Evolutionary conservation across 2,329 filamentous ascomycete species (phyloP).

Genomic region (Neonectria faginata): DNA sequence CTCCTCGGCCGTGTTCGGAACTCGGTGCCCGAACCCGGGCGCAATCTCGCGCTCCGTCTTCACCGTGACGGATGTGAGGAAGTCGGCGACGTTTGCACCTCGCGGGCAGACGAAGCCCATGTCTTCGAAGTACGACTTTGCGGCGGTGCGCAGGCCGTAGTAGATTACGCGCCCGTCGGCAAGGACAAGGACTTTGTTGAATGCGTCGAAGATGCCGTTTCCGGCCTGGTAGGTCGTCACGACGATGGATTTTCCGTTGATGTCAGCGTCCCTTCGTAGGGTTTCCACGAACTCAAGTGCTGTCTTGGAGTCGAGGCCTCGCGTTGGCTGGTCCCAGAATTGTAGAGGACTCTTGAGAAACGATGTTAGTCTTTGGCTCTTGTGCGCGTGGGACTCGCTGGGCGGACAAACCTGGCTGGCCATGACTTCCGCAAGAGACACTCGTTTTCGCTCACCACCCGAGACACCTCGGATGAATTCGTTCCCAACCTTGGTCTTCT

Average conservation of each 20-base stretch:
- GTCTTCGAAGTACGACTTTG: conserved; percentile 73
- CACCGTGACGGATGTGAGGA: conserved; percentile 75
- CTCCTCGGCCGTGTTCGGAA: conserved; percentile 72
- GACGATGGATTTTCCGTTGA: conserved; percentile 72
- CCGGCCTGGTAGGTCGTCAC: conserved; percentile 76
- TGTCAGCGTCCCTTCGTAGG: conserved; percentile 70
- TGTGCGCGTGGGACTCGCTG: not conserved
- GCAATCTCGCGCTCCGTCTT: conserved; percentile 70
- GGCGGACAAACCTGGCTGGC: conserved; percentile 50
- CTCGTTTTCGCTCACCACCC: conserved; percentile 75
- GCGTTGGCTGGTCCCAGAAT: conserved; percentile 77
- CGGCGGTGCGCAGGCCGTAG: conserved; percentile 70
- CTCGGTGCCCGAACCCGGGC: conserved; percentile 66
- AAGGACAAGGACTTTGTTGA: conserved; percentile 80
- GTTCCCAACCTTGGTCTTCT: conserved; percentile 72
- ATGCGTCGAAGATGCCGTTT: conserved; percentile 71
- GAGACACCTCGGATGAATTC: conserved; percentile 70
- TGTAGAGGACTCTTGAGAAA: conserved; percentile 60
- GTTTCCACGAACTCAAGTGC: conserved; percentile 76
- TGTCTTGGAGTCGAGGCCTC: conserved; percentile 77
- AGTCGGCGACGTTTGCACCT: conserved; percentile 72
- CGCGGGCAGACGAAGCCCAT: conserved; percentile 69
- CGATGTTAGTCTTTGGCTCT: not conserved
- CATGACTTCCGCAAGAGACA: conserved; percentile 76
- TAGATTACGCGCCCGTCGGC: conserved; percentile 75